Percentiles rank a stretch among this genome's conserved stretches.
Evolutionary conservation across 2,329 filamentous ascomycete genomes (phyloP).

Genomic region (Zymoseptoria pseudotritici): DNA sequence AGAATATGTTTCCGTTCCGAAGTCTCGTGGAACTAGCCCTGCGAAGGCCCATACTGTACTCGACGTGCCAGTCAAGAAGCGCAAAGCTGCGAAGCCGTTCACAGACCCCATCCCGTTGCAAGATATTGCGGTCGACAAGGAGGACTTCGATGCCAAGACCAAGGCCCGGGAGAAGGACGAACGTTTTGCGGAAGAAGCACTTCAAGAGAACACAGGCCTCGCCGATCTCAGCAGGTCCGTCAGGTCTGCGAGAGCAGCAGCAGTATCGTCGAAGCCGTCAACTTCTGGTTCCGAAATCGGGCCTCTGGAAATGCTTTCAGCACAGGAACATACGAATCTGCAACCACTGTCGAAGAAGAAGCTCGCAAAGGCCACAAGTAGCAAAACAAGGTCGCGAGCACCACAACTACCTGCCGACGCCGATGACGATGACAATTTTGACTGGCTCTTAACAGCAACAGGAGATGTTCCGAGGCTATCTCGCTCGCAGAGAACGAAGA

Average conservation of each 20-base stretch:
- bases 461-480: neutral
- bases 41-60: neutral
- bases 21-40: neutral
- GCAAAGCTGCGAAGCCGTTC: neutral
- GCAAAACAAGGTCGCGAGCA: neutral
- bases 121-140: neutral
- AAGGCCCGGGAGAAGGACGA: neutral
- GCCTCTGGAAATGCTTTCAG: neutral
- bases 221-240: neutral
- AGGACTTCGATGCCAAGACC: neutral
- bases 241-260: neutral
- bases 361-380: neutral
- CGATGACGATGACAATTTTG: conserved; percentile 18
- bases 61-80: neutral
- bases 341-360: neutral
- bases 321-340: neutral
- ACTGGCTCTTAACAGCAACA: conserved; percentile 20
- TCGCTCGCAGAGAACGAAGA: neutral
- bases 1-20: neutral
- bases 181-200: too few species aligned
- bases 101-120: neutral
- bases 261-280: neutral
- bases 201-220: too few species aligned
- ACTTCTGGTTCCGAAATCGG: neutral
- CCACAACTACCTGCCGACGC: neutral